Evolutionary conservation across 352 stramenopile species (phyloP).

Genomic region (Globisporangium radiosum): DNA sequence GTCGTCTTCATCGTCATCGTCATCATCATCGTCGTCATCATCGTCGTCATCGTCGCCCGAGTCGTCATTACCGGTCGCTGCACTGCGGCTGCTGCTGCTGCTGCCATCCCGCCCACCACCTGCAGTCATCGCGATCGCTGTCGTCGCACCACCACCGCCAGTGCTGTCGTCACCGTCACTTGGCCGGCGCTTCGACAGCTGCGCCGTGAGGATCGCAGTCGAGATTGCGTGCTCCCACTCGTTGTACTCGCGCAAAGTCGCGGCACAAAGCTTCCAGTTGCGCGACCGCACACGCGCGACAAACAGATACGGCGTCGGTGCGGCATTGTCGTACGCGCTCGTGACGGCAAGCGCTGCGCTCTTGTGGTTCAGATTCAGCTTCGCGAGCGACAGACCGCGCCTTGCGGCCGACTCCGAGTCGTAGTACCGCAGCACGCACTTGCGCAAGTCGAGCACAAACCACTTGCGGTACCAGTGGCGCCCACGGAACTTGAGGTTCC

Average conservation of each 20-base stretch:
- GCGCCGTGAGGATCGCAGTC: constrained; percentile 49
- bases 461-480: constrained; percentile 79
- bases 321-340: constrained; percentile 38
- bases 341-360: constrained; percentile 58
- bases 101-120: not conserved
- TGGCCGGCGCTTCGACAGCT: constrained; percentile 35
- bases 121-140: not conserved
- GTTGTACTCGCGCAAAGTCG: constrained; percentile 45
- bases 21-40: constrained; percentile 28
- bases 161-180: constrained; percentile 20
- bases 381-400: constrained; percentile 49
- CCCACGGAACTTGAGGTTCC: constrained; percentile 62
- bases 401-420: constrained; percentile 55
- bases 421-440: constrained; percentile 67
- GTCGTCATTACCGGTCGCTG: constrained; percentile 1
- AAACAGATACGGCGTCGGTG: constrained; percentile 66
- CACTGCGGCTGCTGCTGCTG: constrained; percentile 1
- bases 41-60: not conserved
- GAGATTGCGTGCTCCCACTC: constrained; percentile 76
- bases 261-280: constrained; percentile 67
- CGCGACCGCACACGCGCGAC: constrained; percentile 53
- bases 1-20: constrained; percentile 37
- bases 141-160: not conserved
- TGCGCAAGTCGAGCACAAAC: constrained; percentile 61
- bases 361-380: constrained; percentile 60